Base-by-base conservation (phyloP, 2,329 filamentous ascomycete genomes). In the Chaetomium olivaceum region DNA sequence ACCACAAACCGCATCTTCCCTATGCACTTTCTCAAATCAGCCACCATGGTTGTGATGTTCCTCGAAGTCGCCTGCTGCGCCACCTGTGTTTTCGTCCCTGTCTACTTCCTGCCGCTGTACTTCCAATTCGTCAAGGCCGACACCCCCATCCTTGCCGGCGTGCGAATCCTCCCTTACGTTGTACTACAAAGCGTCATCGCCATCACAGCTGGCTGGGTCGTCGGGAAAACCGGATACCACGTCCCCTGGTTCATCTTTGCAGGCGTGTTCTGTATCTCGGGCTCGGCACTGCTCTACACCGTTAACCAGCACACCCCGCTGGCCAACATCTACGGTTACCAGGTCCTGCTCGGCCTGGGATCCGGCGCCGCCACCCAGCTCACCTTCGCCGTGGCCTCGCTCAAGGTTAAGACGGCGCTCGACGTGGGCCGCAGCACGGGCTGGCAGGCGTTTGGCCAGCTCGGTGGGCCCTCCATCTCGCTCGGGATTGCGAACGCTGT, bases 1-100 rank as follows among this genome's bases (percentile, higher is more conserved):
- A 36, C n/a, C 27, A 29, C 29, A 29, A 56, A 56, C 27, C 54
- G 54, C 54, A 21, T 56, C 29, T 56, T 56, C 27, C 54, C 54
- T n/a, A 11, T 33, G 27, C 54, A 56, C 16, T 43, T 43, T 16
- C 39, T 43, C 39, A 43, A 43, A 7, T 43, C 39, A 5, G 39
- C 39, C 16, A 43, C 39, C 39, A 43, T 43, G 39, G 16, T 43
- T 14, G 39, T 43, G 16, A 5, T 43, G 14, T 43, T 43, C 16
- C 39, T 43, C 16, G 39, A 43, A n/a, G 39, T 43, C 4, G 39
- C 39, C 39, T 43, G 39, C 16, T 43, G 39, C 39, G 39, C 39
- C 39, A 43, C 39, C 16, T 43, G 39, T 16, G 39, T 43, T 5
- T 43, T 43, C 39, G 39, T 43, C 39, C 39, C 39, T 4, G 39